These are phyloP conservation scores for Actinomortierella ambigua DNA, from an alignment of 371 early-diverging fungal genomes.

Conservation along the genomic window DNA sequence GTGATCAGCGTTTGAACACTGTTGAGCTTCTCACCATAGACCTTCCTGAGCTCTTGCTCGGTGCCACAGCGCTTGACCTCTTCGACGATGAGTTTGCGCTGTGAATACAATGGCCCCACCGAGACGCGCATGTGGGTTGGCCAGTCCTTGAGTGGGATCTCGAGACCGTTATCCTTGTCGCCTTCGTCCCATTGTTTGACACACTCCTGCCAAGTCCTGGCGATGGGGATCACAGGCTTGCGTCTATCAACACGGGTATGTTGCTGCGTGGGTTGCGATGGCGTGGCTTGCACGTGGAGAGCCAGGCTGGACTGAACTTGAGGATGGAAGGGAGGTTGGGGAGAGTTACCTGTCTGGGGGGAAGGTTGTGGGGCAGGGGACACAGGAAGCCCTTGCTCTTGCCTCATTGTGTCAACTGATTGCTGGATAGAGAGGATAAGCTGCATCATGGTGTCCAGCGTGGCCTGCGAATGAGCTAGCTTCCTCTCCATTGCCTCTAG, in stretches of 20 bases:
- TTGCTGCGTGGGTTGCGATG: too few species aligned
- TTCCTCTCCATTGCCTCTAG: not conserved
- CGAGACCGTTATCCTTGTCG: slow-evolving; percentile 9
- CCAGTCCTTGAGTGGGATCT: slow-evolving; percentile 6
- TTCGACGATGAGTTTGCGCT: slow-evolving; percentile 1
- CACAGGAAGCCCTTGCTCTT: not conserved
- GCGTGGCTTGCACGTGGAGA: too few species aligned
- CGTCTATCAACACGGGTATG: not conserved
- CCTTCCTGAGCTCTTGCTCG: too few species aligned
- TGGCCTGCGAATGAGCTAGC: not conserved
- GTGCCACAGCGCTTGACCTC: slow-evolving; percentile 2
- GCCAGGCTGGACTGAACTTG: too few species aligned
- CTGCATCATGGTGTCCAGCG: too few species aligned
- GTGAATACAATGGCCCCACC: too few species aligned
- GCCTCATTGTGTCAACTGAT: not conserved
- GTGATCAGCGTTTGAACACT: not conserved
- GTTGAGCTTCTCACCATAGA: not conserved
- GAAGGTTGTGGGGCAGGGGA: not conserved
- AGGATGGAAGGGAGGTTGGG: too few species aligned
- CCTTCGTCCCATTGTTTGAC: slow-evolving; percentile 12
- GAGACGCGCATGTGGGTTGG: too few species aligned
- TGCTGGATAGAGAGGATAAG: too few species aligned
- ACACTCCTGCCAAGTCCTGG: slow-evolving; percentile 6
- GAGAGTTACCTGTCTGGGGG: not conserved
- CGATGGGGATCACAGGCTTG: slow-evolving; percentile 6